Conservation (phyloP, 768 basidiomycete species). For the Tremella fuciformis region DNA sequence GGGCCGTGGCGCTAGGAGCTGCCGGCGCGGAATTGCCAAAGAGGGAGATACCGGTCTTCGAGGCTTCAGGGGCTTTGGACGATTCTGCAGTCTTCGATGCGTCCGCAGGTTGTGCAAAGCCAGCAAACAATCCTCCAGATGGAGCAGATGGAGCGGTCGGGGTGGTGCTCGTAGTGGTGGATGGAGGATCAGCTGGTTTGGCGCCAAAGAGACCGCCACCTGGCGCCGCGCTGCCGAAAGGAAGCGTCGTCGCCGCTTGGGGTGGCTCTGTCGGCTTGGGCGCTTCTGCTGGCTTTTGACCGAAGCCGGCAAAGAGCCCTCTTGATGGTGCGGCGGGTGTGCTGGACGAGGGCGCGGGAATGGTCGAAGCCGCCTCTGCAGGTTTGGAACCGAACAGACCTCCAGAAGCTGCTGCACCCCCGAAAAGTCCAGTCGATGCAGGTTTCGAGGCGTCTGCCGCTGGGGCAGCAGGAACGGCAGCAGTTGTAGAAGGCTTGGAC, state of each 20-base stretch:
- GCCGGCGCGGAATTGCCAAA: too few relatives aligned
- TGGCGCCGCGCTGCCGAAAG: conserved; percentile 4
- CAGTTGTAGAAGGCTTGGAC: conserved; percentile 18
- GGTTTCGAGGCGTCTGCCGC: conserved; percentile 23
- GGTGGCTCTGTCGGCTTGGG: conserved; percentile 9
- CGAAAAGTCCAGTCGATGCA: conserved; percentile 10
- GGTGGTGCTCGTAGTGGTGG: background rate
- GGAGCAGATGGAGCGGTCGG: conserved; percentile 18
- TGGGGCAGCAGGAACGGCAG: conserved; percentile 4
- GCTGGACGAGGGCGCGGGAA: conserved; percentile 12
- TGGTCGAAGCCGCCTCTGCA: conserved; percentile 20
- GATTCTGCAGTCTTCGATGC: background rate
- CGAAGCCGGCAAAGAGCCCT: conserved; percentile 3
- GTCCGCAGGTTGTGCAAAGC: background rate
- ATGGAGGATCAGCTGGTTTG: conserved; percentile 28
- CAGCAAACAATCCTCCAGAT: conserved; percentile 17
- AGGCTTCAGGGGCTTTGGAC: background rate
- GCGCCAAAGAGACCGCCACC: conserved; percentile 28
- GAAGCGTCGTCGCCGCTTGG: conserved; percentile 3
- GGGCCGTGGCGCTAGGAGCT: too few relatives aligned
- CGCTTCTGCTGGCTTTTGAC: background rate
- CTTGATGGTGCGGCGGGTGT: conserved; percentile 1
- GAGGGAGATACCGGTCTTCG: background rate
- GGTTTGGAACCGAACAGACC: conserved; percentile 28
- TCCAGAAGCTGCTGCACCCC: conserved; percentile 11